Base-by-base conservation (phyloP, 257 asterid species). In the Nicotiana otophora region DNA sequence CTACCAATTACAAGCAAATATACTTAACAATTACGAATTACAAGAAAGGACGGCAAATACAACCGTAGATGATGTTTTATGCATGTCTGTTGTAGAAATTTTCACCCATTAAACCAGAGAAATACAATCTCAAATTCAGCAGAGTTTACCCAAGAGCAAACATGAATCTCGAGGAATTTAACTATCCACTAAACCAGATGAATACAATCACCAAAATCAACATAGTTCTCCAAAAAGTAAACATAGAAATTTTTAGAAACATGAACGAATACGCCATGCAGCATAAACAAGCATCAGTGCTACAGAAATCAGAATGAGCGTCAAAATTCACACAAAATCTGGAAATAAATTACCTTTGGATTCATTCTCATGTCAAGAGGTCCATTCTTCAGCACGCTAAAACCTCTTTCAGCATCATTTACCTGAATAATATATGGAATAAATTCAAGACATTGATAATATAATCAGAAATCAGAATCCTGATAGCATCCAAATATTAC, bases 291-390 rank as follows among this genome's bases (percentile, higher is more conserved):
- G 46, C 46, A 39, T 26, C 5, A 48, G 63, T 7, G 26, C 42
- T 0, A 28, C 23, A 26, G 8, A 26, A 51, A 75, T 75, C 63
- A 51, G 80, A 75, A 48, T 48, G 26, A 48, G 36, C 12, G 15
- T 46, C 23, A 0, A 30, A 81, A 51, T 57, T 55, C 68, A 20
- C 61, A 36, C 30, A 60, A 5, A 11, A 77, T 61, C 30, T 14
- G 20, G 64, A 14, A 58, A 54, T 61, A 10, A 48, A 82, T 87
- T 90, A 96, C 99, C 97, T 93, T 90, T 84, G 99, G 98, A 89
- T 91, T 87, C 99, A 96, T 96, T 87, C 99, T 91, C 99, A 96
- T 96, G 84, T 96, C 98, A 83, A 96, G 94, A 70, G 99, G 99
- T 42, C 99, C 99, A 86, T 94, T 89, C 82, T 88, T 85, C 63